A percentile compares a stretch with the other conserved stretches of the same genome.
These are phyloP conservation scores for Mycena kentingensis DNA, from an alignment of 768 basidiomycete genomes.

Conservation along the genomic window DNA sequence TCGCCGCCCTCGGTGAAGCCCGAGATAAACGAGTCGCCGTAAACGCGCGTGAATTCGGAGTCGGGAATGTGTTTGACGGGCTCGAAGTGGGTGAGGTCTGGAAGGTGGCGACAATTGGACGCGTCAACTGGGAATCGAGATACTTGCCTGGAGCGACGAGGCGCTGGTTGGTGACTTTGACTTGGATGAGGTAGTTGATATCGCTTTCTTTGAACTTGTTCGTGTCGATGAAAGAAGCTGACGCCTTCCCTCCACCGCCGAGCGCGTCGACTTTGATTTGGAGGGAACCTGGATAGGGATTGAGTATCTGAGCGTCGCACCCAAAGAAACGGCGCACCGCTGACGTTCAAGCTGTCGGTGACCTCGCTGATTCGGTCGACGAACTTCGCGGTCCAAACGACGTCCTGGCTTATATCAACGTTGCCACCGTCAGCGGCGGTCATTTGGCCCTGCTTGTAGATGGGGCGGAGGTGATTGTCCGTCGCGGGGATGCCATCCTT, in stretches of 20 bases:
- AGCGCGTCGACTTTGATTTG: neutral
- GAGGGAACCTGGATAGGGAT: neutral
- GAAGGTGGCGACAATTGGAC: too few species aligned
- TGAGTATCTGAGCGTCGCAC: too few species aligned
- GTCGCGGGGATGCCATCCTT: neutral
- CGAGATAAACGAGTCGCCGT: conserved; percentile 10
- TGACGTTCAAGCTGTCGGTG: conserved; percentile 41
- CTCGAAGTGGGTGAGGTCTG: conserved; percentile 1
- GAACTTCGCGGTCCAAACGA: conserved; percentile 7
- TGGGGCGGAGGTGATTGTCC: neutral
- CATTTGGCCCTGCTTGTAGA: too few species aligned
- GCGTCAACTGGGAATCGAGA: too few species aligned
- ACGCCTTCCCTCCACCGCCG: neutral
- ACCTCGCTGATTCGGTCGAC: conserved; percentile 29
- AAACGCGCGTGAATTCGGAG: conserved; percentile 6
- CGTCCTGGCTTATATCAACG: conserved; percentile 1
- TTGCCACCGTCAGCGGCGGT: neutral
- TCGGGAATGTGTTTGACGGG: neutral
- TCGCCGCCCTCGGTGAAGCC: conserved; percentile 12
- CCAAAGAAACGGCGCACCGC: too few species aligned
- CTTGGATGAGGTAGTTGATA: conserved; percentile 13
- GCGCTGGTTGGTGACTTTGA: conserved; percentile 1
- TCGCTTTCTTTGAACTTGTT: conserved; percentile 11
- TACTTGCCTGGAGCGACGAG: conserved; percentile 1
- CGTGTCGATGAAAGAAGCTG: conserved; percentile 4